A percentile compares a stretch with the other conserved stretches of the same genome.
phyloP scores from a whole-genome alignment of 1,284 basidiomycete species.

The Termitomyces sp. region DNA sequence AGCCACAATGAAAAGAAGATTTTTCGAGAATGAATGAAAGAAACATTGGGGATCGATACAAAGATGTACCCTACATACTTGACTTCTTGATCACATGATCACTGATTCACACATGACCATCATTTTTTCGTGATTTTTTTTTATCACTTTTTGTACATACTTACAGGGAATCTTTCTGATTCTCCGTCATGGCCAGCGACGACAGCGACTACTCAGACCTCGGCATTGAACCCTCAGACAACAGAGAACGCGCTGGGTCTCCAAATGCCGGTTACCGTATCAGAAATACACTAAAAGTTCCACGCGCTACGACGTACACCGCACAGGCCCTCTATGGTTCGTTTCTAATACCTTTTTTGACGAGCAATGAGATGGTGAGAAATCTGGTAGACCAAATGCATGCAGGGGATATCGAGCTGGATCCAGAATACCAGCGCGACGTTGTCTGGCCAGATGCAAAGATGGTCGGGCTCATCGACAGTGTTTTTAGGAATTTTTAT shows the following conservation, averaged over 20 bases:
- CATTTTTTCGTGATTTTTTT: no score
- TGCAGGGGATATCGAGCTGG: constrained; percentile 54
- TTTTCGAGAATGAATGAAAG: no score
- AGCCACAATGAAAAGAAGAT: constrained; percentile 44
- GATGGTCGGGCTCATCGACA: constrained; percentile 23
- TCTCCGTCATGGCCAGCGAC: constrained; percentile 10
- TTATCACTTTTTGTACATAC: no score
- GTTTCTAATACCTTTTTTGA: constrained; percentile 13
- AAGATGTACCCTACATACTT: no score
- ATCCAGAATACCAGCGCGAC: constrained; percentile 71
- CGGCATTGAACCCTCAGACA: constrained; percentile 34
- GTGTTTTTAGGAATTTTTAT: constrained; percentile 22
- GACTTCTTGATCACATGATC: no score
- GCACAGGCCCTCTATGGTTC: constrained; percentile 61
- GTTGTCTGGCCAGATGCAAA: constrained; percentile 25
- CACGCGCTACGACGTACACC: constrained; percentile 64
- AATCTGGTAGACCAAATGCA: constrained; percentile 53
- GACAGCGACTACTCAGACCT: constrained; percentile 38
- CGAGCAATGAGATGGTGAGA: background rate
- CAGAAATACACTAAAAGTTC: constrained; percentile 51
- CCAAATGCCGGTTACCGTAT: constrained; percentile 46
- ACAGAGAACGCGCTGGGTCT: constrained; percentile 7
- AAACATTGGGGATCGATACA: no score
- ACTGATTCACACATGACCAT: no score
- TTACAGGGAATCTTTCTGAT: no score